Conservation (phyloP, 106 monocot species). For the Ottelia alismoides region DNA sequence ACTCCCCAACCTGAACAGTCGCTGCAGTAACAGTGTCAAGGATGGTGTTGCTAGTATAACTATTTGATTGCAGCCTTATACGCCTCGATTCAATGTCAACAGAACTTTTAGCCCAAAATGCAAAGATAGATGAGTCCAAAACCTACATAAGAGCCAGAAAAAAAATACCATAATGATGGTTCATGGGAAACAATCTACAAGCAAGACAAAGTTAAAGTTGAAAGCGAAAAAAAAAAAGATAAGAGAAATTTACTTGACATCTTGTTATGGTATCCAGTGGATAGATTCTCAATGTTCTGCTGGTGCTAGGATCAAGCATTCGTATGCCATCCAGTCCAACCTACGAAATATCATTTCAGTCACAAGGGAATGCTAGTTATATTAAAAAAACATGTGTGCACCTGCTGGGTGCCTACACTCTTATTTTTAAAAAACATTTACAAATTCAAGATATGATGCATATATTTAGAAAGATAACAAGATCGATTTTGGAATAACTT, state of each 20-base stretch:
- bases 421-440: too few relatives aligned
- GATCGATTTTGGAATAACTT: too few relatives aligned
- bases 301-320: slow-evolving; percentile 84
- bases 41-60: slow-evolving; percentile 83
- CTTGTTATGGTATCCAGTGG: slow-evolving; percentile 78
- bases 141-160: slow-evolving; percentile 31
- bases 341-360: slow-evolving; percentile 35
- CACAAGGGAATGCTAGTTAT: too few relatives aligned
- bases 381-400: too few relatives aligned
- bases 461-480: too few relatives aligned
- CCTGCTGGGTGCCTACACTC: too few relatives aligned
- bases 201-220: background rate
- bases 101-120: slow-evolving; percentile 92
- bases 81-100: slow-evolving; percentile 85
- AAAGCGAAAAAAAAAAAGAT: background rate
- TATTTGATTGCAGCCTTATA: slow-evolving; percentile 90
- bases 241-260: slow-evolving; percentile 57
- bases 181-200: too few relatives aligned
- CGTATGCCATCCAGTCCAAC: slow-evolving; percentile 98
- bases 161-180: background rate
- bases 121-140: too few relatives aligned
- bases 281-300: slow-evolving; percentile 75
- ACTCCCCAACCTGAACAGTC: slow-evolving; percentile 40
- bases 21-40: slow-evolving; percentile 93
- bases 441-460: too few relatives aligned